Conservation (phyloP, 257 asterid species). For the Solanum rostratum region DNA sequence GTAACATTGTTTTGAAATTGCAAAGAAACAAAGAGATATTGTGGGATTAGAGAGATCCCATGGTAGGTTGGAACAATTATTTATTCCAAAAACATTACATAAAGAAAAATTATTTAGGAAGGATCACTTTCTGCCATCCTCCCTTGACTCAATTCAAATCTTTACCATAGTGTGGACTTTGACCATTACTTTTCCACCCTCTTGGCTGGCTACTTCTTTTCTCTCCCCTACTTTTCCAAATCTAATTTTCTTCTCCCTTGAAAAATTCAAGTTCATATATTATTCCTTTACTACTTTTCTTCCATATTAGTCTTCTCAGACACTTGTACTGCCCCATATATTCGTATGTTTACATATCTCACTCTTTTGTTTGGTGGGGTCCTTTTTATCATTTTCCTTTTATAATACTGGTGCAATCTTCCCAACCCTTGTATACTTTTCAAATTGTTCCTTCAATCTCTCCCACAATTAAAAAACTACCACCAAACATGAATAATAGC, state of each 20-base stretch:
- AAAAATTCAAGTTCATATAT: neutral
- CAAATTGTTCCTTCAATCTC: neutral
- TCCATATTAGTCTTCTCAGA: neutral
- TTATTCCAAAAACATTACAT: neutral
- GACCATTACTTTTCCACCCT: constrained; percentile 5
- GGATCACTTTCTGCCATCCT: constrained; percentile 4
- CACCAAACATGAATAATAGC: neutral
- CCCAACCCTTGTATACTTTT: neutral
- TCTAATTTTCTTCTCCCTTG: constrained; percentile 1
- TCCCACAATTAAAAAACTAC: neutral
- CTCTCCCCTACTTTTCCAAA: neutral
- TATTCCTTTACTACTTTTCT: neutral
- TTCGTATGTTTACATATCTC: neutral
- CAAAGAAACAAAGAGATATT: neutral
- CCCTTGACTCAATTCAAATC: constrained; percentile 8
- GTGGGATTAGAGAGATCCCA: neutral
- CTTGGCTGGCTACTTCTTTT: neutral
- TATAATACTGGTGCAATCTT: neutral
- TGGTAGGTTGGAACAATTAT: neutral
- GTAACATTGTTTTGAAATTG: neutral
- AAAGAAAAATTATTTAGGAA: neutral
- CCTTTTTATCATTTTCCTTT: neutral
- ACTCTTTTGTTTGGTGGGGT: neutral
- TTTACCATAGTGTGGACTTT: neutral
- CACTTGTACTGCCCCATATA: neutral